Percentiles rank a stretch among this genome's conserved stretches.
phyloP scores from a whole-genome alignment of 2,329 filamentous ascomycete genomes.

The Trichoderma sp. region DNA sequence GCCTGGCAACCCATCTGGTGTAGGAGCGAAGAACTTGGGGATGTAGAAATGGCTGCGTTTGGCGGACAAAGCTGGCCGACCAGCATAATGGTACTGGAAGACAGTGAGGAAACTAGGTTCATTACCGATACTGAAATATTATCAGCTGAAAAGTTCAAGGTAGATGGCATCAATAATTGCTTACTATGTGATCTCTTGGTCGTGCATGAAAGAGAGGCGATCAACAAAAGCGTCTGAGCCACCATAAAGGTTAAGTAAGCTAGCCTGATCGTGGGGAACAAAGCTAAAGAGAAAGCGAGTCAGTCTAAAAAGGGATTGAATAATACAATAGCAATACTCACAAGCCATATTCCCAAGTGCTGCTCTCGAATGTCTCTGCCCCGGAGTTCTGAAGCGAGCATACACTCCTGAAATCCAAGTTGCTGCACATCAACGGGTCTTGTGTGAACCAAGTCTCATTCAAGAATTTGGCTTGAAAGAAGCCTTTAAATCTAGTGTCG shows the following conservation, averaged over 20 bases:
- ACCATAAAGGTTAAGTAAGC: constrained; percentile 57
- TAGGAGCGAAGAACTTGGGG: constrained; percentile 59
- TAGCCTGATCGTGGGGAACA: constrained; percentile 52
- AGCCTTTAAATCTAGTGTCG: constrained; percentile 65
- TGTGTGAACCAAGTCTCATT: constrained; percentile 69
- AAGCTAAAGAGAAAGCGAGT: constrained; percentile 33
- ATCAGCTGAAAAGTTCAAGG: not conserved
- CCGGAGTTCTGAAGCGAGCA: constrained; percentile 61
- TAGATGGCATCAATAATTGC: not conserved
- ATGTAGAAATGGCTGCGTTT: constrained; percentile 62
- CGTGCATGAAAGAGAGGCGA: constrained; percentile 63
- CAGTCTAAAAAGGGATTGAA: not conserved
- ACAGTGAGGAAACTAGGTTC: constrained; percentile 59
- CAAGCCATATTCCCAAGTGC: constrained; percentile 71
- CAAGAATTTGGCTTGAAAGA: constrained; percentile 65
- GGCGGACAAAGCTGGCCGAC: constrained; percentile 55
- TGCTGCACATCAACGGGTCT: constrained; percentile 62
- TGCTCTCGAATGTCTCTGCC: constrained; percentile 69
- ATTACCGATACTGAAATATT: constrained; percentile 61
- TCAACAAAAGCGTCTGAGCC: constrained; percentile 54
- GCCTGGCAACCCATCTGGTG: constrained; percentile 59
- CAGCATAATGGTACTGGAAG: constrained; percentile 68
- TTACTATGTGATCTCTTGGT: constrained; percentile 46
- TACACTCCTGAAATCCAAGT: constrained; percentile 49
- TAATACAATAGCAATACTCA: constrained; percentile 26